phyloP scores from a whole-genome alignment of 1,284 basidiomycete species.

The Ganoderma boninense region DNA sequence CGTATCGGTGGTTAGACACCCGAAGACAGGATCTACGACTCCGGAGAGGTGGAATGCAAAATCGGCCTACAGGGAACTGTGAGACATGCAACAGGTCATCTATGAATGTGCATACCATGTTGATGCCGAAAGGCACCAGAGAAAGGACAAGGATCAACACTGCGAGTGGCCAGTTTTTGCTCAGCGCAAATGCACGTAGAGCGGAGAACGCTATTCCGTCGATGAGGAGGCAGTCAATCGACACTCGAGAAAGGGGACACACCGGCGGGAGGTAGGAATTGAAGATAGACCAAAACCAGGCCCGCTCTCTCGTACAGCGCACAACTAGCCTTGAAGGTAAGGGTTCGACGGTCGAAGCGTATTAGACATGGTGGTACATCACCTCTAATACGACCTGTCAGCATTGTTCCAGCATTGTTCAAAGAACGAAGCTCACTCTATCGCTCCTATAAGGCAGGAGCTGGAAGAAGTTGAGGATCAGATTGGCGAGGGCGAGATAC shows the following conservation, averaged over 20 bases:
- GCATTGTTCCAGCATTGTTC: background rate
- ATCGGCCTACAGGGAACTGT: background rate
- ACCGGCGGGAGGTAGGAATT: background rate
- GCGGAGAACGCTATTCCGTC: background rate
- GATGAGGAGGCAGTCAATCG: background rate
- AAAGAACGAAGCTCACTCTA: background rate
- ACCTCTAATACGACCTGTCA: background rate
- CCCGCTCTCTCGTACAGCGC: background rate
- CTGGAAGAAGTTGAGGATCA: constrained; percentile 2
- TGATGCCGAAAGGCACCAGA: constrained; percentile 4
- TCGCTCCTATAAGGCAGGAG: background rate
- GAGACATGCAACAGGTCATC: background rate
- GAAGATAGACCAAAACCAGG: background rate
- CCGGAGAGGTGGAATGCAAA: background rate
- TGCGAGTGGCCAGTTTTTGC: background rate
- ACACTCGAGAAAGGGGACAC: background rate
- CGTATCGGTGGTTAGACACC: background rate
- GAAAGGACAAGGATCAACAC: constrained; percentile 1
- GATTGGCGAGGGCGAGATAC: constrained; percentile 11
- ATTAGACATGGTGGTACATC: background rate
- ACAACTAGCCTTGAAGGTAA: background rate
- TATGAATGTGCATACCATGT: background rate
- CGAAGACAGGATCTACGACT: background rate
- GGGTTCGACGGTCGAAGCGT: background rate
- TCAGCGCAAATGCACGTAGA: constrained; percentile 5